These are phyloP conservation scores for Globisporangium cystogenes DNA, from an alignment of 352 stramenopile genomes.

Conservation along the genomic window DNA sequence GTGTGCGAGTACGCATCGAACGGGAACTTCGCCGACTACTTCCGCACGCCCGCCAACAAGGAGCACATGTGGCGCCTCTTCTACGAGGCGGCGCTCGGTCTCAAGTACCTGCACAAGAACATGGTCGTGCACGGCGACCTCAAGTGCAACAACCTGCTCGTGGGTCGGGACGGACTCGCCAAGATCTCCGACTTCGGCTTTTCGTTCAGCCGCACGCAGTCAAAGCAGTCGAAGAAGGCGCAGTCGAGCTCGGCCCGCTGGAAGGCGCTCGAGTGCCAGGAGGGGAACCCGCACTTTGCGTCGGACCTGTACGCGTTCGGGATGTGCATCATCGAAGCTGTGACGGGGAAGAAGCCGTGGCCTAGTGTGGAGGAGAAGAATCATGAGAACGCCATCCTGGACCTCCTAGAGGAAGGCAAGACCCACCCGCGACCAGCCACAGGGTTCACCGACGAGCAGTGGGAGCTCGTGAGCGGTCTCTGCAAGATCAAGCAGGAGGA, in stretches of 20 bases:
- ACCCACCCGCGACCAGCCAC: slow-evolving; percentile 1
- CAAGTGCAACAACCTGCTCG: slow-evolving; percentile 86
- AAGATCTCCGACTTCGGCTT: slow-evolving; percentile 44
- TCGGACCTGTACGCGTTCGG: slow-evolving; percentile 35
- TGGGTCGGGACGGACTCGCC: slow-evolving; percentile 34
- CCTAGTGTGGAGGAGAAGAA: slow-evolving; percentile 18
- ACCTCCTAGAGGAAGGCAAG: slow-evolving; percentile 2
- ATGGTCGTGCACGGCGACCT: slow-evolving; percentile 80
- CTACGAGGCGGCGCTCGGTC: slow-evolving; percentile 32
- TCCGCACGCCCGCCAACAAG: slow-evolving; percentile 14
- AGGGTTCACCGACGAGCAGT: slow-evolving; percentile 9
- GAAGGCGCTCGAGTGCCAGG: slow-evolving; percentile 34
- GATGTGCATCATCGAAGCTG: too few relatives aligned
- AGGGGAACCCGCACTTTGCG: slow-evolving; percentile 15
- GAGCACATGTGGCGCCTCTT: slow-evolving; percentile 19
- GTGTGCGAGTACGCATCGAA: slow-evolving; percentile 31
- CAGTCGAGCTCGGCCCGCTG: slow-evolving; percentile 28
- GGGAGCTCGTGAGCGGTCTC: slow-evolving; percentile 6
- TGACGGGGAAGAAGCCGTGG: slow-evolving; percentile 18
- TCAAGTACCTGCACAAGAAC: slow-evolving; percentile 53
- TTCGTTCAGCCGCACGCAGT: slow-evolving; percentile 25
- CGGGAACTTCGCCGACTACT: slow-evolving; percentile 34
- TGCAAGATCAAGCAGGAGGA: slow-evolving; percentile 3
- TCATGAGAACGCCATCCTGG: slow-evolving; percentile 15
- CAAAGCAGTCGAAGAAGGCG: slow-evolving; percentile 17